Conservation (phyloP, 2,329 filamentous ascomycete genomes). For the Hortaea sp. region DNA sequence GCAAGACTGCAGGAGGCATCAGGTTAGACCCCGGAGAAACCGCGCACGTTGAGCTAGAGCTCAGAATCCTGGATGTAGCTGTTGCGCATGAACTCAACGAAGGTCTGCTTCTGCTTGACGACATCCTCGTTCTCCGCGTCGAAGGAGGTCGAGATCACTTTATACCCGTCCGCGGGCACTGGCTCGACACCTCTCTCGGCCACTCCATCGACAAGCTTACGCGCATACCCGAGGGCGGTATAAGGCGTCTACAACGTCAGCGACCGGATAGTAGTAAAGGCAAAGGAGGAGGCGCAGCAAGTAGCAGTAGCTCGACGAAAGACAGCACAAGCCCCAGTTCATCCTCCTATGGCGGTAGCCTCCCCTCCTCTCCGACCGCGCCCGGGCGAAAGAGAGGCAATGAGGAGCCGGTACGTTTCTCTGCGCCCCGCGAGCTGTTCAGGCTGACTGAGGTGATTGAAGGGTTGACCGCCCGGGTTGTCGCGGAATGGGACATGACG, state of each 20-base stretch:
- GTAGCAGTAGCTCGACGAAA: not conserved
- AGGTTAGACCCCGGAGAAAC: conserved; percentile 79
- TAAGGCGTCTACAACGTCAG: conserved; percentile 59
- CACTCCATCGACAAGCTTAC: conserved; percentile 83
- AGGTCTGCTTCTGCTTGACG: conserved; percentile 57
- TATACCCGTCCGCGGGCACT: conserved; percentile 65
- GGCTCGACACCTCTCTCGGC: conserved; percentile 74
- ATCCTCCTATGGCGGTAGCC: not conserved
- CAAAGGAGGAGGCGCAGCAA: not conserved
- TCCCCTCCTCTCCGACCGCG: not conserved
- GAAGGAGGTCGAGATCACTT: conserved; percentile 83
- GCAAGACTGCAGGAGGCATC: conserved; percentile 37
- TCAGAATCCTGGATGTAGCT: conserved; percentile 53
- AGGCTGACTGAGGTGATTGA: conserved; percentile 74
- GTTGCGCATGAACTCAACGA: conserved; percentile 64
- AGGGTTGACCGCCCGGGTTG: conserved; percentile 45
- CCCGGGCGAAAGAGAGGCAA: conserved; percentile 3
- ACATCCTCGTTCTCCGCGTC: conserved; percentile 79
- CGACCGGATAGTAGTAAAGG: conserved; percentile 29
- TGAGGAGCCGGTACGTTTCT: conserved; percentile 52
- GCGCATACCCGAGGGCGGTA: conserved; percentile 65
- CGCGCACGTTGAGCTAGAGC: conserved; percentile 56
- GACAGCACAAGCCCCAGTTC: not conserved
- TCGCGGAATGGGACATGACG: conserved; percentile 55
- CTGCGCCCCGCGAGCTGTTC: conserved; percentile 81